Base-by-base conservation (phyloP, 495 filamentous ascomycete genomes). In the Penicillium paradoxum region DNA sequence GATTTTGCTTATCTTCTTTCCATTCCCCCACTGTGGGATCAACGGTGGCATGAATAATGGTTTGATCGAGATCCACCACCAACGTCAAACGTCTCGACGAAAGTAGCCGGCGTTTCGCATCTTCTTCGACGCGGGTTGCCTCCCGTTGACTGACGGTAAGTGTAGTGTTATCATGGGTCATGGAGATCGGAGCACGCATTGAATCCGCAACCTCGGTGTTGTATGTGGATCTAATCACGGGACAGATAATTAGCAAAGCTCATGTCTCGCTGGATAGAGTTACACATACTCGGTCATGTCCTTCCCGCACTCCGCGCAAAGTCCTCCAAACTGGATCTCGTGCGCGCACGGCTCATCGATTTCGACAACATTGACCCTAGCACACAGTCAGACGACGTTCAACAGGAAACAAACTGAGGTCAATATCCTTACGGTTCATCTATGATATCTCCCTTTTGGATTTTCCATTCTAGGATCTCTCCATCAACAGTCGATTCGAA, bases 51-150 rank as follows among this genome's bases (percentile, higher is more conserved):
- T 99, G 93, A 54, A 99, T 97, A 62, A 99, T 93, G 18, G 93
- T 99, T 69, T 97, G 92, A 65, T 99, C 93, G 22, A 99, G 73
- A 76, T 99, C 93, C 56, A 99, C 93, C 21, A 99, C 93, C 17
- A 99, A 75, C 14, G 90, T 95, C 10, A 99, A 79, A 70, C 92
- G 95, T 46, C 85, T 78, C 25, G 81, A 78, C 57, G 83, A 76
- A 24, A 99, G 76, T 18, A 99, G 73, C 17, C 93, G 83, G 37
- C 82, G 79, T 68, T 96, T 95, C 18, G 90, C 79, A 61, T 93
- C 86, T 60, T 90, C 84, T 71, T 97, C 92, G 30, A 89, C 83
- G 44, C 81, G 82, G 30, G 81, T 78, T 17, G 93, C 93, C 68
- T 95, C 89, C 40, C 78, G 73, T 50, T 77, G 64, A 65, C 85